These are phyloP conservation scores for Pyrenochaeta sp. DNA, from an alignment of 2,329 filamentous ascomycete genomes.

Conservation along the genomic window DNA sequence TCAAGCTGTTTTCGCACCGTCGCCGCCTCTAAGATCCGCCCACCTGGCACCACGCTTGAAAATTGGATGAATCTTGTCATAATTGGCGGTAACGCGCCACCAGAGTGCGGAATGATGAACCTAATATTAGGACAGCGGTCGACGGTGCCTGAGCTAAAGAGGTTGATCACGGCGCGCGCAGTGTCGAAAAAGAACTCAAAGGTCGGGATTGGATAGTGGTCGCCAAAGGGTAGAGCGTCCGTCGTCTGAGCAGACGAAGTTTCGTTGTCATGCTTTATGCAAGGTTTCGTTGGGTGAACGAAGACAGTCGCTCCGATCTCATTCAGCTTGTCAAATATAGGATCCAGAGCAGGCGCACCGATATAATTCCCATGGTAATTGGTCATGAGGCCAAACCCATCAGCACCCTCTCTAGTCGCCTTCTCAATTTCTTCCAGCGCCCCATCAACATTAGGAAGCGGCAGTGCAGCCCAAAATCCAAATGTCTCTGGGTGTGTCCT, in stretches of 20 bases:
- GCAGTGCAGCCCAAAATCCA: constrained; percentile 63
- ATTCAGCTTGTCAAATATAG: constrained; percentile 60
- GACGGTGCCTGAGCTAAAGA: constrained; percentile 59
- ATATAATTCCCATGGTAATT: constrained; percentile 64
- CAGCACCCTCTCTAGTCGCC: constrained; percentile 55
- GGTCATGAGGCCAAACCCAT: constrained; percentile 62
- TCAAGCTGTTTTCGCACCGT: constrained; percentile 44
- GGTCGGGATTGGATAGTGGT: constrained; percentile 54
- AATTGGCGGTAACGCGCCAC: constrained; percentile 56
- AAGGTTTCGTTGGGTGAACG: constrained; percentile 64
- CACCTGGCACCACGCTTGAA: constrained; percentile 50
- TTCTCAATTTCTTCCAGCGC: constrained; percentile 59
- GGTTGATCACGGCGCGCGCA: constrained; percentile 57
- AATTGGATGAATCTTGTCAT: constrained; percentile 55
- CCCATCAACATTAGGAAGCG: constrained; percentile 59
- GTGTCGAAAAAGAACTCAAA: constrained; percentile 65
- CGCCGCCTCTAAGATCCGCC: constrained; percentile 32
- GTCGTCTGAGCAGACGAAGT: constrained; percentile 15
- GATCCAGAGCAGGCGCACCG: constrained; percentile 56
- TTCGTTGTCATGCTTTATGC: constrained; percentile 41
- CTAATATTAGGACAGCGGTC: constrained; percentile 56
- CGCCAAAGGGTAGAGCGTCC: constrained; percentile 49
- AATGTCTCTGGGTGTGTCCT: constrained; percentile 52
- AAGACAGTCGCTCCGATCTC: constrained; percentile 59
- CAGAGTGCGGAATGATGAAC: constrained; percentile 60